Evolutionary conservation across 1,284 basidiomycete species (phyloP), one percentile per base, ranked within the genome.

Genomic region (Laetiporus sulphureus): DNA sequence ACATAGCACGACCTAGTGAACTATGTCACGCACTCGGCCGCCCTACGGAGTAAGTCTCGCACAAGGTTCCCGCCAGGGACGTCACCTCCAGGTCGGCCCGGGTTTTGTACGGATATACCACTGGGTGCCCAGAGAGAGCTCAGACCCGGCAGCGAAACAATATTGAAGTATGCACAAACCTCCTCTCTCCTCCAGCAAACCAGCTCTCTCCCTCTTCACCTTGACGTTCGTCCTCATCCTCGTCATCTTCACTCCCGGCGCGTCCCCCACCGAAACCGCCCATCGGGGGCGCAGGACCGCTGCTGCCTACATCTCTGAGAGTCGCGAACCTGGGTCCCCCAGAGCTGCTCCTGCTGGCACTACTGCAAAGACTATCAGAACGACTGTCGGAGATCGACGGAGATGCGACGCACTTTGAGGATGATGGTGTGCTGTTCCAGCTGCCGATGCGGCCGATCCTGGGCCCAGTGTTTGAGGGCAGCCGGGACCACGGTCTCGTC

Each of bases 101-200:
- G 95, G 57, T 93, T 91, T 64, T 96, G 79, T 1, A 99, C 79
- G 2, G 85, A 89, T 29, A 99, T 73, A 0, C 93, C 95, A 63
- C 93, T 97, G 53, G 6, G 12, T 30, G 32, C 11, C 25, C 36
- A 27, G 32, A 24, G 16, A 8, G 34, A 20, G 27, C 25, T 27
- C 25, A 13, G 35, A 18, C 23, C 3, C 22, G 8, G 39, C 4
- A 15, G 24, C 20, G 3, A 16, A 10, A 18, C 3, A 45, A 13
- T 25, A 18, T 2, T 16, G 19, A 29, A 7, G 15, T 23, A 16
- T 3, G 49, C 69, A 31, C 38, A n/a, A n/a, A 88, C 89, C 88
- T 91, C 53, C 85, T 69, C 60, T 93, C 91, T 1, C 92, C 91
- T 24, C 91, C 92, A 3, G 91, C 81, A 60, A 87, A 91, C 74